Evolutionary conservation across 257 asterid genomes (phyloP).

Genomic region (Datura wrightii): DNA sequence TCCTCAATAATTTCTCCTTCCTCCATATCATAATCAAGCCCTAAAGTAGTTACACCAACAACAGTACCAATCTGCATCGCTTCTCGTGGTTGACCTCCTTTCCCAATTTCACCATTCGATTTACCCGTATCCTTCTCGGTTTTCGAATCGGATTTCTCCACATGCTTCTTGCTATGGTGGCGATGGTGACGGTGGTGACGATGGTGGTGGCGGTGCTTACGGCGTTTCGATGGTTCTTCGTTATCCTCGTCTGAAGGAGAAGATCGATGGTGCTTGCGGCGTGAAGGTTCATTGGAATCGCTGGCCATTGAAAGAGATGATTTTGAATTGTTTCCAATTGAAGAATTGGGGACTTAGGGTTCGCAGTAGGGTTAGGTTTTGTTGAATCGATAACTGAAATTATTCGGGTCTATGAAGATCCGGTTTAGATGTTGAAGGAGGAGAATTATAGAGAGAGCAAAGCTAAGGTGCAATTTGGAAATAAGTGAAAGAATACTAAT

Average conservation of each 20-base stretch:
- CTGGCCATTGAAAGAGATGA: constrained; percentile 55
- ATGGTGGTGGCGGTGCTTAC: constrained; percentile 78
- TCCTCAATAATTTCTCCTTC: constrained; percentile 97
- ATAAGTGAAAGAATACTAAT: background rate
- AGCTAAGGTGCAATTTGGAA: background rate
- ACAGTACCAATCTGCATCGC: constrained; percentile 43
- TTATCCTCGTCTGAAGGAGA: constrained; percentile 63
- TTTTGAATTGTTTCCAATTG: background rate
- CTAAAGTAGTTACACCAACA: constrained; percentile 45
- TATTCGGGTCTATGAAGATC: constrained; percentile 10
- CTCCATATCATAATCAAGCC: constrained; percentile 89
- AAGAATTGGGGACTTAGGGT: background rate
- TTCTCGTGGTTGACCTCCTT: constrained; percentile 34
- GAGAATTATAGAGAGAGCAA: background rate
- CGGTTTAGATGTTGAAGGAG: background rate
- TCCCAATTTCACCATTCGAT: constrained; percentile 19
- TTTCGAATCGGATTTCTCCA: constrained; percentile 39
- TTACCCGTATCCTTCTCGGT: constrained; percentile 5
- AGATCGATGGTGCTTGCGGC: constrained; percentile 75
- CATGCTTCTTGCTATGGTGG: constrained; percentile 60
- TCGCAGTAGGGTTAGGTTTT: constrained; percentile 41
- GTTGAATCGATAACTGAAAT: background rate
- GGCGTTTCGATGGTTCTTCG: constrained; percentile 80
- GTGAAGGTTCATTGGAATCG: constrained; percentile 66
- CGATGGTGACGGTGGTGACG: constrained; percentile 66